Conservation (phyloP, 345 rosid species). For the Bruguiera gymnorhiza region DNA sequence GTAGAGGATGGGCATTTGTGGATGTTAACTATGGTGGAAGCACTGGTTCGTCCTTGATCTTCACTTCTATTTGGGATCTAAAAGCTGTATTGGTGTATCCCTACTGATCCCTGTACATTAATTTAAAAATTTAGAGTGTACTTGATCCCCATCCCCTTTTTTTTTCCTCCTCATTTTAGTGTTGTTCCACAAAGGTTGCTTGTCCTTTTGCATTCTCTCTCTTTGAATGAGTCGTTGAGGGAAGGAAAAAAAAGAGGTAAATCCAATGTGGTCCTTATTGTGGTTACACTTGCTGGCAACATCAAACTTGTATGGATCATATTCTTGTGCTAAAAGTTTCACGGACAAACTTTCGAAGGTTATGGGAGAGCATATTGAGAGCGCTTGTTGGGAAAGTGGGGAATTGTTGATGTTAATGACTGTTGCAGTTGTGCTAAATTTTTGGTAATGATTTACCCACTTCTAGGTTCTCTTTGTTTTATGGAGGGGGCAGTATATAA, state of each 20-base stretch:
- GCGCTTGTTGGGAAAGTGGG: slow-evolving; percentile 72
- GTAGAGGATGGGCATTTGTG: slow-evolving; percentile 96
- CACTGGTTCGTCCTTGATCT: slow-evolving; percentile 65
- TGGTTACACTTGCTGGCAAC: background rate
- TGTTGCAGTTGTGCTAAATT: slow-evolving; percentile 90
- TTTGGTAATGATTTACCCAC: slow-evolving; percentile 49
- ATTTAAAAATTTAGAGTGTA: slow-evolving; percentile 1
- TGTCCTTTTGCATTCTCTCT: background rate
- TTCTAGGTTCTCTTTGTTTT: background rate
- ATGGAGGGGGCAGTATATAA: background rate
- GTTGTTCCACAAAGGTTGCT: background rate
- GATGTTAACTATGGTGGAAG: slow-evolving; percentile 99
- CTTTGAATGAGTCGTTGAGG: background rate
- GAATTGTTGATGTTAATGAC: slow-evolving; percentile 92
- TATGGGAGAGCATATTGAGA: slow-evolving; percentile 95
- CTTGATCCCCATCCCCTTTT: background rate
- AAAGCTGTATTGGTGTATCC: background rate
- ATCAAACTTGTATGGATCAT: background rate
- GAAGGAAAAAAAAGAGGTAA: background rate
- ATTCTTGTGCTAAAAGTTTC: slow-evolving; percentile 4
- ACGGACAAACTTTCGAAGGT: slow-evolving; percentile 41
- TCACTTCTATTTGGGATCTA: background rate
- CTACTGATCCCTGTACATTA: background rate
- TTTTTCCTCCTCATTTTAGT: background rate
- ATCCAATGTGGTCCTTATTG: background rate